These are phyloP conservation scores for Colletotrichum camelliae DNA, from an alignment of 2,329 filamentous ascomycete genomes.

Conservation along the genomic window DNA sequence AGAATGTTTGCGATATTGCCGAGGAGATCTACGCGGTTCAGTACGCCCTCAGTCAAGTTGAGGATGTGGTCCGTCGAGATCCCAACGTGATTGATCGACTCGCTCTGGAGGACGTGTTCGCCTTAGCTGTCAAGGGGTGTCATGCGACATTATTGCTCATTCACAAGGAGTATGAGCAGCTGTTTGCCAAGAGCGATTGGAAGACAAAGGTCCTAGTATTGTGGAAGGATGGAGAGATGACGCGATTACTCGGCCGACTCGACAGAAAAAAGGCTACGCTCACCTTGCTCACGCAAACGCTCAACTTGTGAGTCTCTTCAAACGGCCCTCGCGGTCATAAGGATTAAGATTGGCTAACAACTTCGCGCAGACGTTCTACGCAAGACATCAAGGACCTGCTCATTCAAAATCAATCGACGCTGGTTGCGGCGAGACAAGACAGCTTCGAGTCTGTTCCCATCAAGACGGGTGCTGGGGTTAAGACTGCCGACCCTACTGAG, in stretches of 20 bases:
- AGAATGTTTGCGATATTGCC: conserved; percentile 10
- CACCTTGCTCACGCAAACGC: conserved; percentile 11
- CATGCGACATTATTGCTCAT: conserved; percentile 12
- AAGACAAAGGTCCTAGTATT: neutral
- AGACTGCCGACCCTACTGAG: neutral
- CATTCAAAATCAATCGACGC: neutral
- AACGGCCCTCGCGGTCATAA: neutral
- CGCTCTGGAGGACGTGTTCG: conserved; percentile 8
- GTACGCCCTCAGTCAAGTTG: conserved; percentile 9
- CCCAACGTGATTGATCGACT: conserved; percentile 9
- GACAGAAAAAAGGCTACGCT: conserved; percentile 18
- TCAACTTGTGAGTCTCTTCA: neutral
- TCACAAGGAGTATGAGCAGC: conserved; percentile 12
- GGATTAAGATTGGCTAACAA: neutral
- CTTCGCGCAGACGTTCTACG: neutral
- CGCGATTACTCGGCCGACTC: neutral
- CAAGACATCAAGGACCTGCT: conserved; percentile 16
- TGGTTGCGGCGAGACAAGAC: conserved; percentile 9
- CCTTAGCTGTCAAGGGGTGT: conserved; percentile 13
- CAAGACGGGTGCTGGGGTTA: neutral
- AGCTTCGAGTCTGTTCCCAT: neutral
- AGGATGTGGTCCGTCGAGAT: conserved; percentile 10
- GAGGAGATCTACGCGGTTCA: conserved; percentile 16
- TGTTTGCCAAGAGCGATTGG: conserved; percentile 10
- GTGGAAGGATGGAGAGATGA: conserved; percentile 19